Conservation (phyloP, 164 flowering plant species). For the Aristolochia contorta region DNA sequence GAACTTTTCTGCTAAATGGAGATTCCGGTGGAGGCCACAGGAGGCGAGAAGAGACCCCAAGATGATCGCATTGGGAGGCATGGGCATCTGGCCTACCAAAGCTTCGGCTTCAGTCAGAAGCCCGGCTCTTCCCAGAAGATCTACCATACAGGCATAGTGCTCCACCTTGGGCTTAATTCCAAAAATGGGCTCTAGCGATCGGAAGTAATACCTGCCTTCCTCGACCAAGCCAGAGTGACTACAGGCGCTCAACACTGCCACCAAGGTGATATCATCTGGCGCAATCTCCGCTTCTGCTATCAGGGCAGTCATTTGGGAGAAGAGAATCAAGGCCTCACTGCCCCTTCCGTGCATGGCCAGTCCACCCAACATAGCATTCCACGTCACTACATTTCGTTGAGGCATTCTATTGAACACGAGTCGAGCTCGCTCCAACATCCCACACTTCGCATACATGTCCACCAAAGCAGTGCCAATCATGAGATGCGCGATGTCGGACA, state of each 20-base stretch:
- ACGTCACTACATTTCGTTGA: constrained; percentile 28
- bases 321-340: constrained; percentile 32
- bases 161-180: constrained; percentile 34
- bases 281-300: constrained; percentile 14
- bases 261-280: constrained; percentile 39
- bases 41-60: too few species aligned
- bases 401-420: constrained; percentile 19
- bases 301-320: constrained; percentile 20
- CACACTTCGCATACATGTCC: too few species aligned
- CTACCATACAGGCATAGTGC: constrained; percentile 57
- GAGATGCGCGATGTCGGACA: too few species aligned
- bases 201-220: constrained; percentile 30
- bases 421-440: too few species aligned
- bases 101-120: constrained; percentile 15
- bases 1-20: too few species aligned
- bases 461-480: too few species aligned
- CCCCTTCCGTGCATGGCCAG: constrained; percentile 48
- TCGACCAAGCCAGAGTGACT: constrained; percentile 46
- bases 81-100: too few species aligned
- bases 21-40: too few species aligned
- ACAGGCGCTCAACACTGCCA: constrained; percentile 37
- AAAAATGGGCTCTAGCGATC: constrained; percentile 21
- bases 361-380: constrained; percentile 50
- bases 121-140: constrained; percentile 53
- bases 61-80: too few species aligned